Base-by-base conservation (phyloP, 371 early-diverging fungal species). In the Mucor plumbeus region DNA sequence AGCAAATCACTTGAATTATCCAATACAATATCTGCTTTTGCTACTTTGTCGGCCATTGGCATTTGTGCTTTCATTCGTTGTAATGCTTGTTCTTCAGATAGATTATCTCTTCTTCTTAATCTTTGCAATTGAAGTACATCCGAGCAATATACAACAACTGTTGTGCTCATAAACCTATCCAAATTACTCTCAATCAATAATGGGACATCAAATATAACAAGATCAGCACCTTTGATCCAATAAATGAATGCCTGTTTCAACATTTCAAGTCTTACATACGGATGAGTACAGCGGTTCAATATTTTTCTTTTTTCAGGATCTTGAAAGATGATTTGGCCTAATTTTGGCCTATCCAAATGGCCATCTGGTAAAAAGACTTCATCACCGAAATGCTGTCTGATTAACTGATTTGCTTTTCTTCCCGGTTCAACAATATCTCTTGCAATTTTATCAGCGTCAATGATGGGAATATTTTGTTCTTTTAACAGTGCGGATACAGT, bases 381-480 rank as follows among this genome's bases (percentile, higher is more conserved):
- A 19, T 79, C 73, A 4, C 96, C 96, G 74, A 97, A 97, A 59
- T 88, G 85, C 31, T 83, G 71, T 17, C 94, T 83, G 39, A 96
- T 90, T 21, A 84, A 74, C 35, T 83, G 77, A 74, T 92, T 92
- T 21, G 92, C 91, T 5, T 86, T 81, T 57, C 83, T 84, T 11
- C 94, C 92, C 0, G 94, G 95, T 53, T 86, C 85, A 39, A 97
- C 92, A 5, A 97, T 87, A n/a, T 95, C 75, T 13, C 94, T 87
- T 7, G 98, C 97, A 62, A 97, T 89, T 47, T 85, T 75, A 79
- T 97, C 99, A 5, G 96, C 95, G 75, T 98, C 99, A 31, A 98
- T 88, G 58, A 98, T 81, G n/a, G 96, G 92, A 17, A 93, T 77
- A 36, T 79, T 72, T 6, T 86, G 76, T 34, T 72, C 72, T 26